A percentile compares a stretch with the other conserved stretches of the same genome.
phyloP scores from a whole-genome alignment of 192 early-diverging fungal genomes.

The Kickxella alabastrina region DNA sequence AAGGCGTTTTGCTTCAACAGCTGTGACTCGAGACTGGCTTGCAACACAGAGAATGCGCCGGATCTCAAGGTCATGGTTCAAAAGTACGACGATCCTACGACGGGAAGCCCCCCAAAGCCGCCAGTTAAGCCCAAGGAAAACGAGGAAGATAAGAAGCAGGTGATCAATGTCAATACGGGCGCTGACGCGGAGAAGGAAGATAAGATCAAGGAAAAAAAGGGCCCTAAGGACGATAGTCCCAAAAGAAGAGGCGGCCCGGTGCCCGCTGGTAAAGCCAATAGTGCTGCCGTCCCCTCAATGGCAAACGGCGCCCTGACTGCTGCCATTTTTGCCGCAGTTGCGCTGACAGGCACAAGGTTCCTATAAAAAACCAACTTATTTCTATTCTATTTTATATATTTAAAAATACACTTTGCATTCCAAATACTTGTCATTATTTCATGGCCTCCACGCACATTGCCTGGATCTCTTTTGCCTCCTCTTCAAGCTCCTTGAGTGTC shows the following conservation, averaged over 20 bases:
- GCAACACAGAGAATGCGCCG: constrained; percentile 30
- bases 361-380: constrained; percentile 3
- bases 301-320: constrained; percentile 1
- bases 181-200: constrained; percentile 2
- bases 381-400: neutral
- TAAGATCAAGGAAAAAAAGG: constrained; percentile 27
- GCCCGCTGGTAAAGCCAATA: constrained; percentile 18
- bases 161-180: constrained; percentile 1
- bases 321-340: constrained; percentile 9
- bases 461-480: too few species aligned
- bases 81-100: constrained; percentile 42
- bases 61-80: constrained; percentile 50
- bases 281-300: neutral
- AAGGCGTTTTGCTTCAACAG: constrained; percentile 44
- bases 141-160: neutral
- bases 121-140: constrained; percentile 4
- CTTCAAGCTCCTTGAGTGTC: too few species aligned
- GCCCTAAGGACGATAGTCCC: constrained; percentile 13
- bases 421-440: neutral
- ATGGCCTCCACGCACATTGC: neutral
- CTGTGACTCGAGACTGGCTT: constrained; percentile 41
- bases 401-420: neutral
- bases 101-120: constrained; percentile 23
- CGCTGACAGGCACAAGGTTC: constrained; percentile 11
- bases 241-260: constrained; percentile 38